Conservation (phyloP, 2,329 filamentous ascomycete species). For the Celoporthe dispersa region DNA sequence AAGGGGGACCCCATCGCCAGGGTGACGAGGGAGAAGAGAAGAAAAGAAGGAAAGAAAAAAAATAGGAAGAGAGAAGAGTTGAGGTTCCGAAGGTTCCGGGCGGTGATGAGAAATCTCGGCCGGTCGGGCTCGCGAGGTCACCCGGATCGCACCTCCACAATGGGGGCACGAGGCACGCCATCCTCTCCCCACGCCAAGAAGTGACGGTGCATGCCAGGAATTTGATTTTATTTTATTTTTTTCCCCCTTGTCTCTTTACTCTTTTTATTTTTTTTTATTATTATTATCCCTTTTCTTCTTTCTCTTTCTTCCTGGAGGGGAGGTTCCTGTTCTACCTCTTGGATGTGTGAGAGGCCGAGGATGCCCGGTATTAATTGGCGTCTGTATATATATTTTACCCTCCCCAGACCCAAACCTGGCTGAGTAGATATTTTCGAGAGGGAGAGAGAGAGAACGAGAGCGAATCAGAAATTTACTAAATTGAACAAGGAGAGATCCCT, state of each 20-base stretch:
- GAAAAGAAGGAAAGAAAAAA: neutral
- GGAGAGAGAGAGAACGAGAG: neutral
- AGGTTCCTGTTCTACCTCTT: neutral
- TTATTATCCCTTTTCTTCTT: neutral
- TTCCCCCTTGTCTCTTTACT: neutral
- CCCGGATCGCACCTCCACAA: neutral
- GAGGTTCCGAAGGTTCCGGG: conserved; percentile 9
- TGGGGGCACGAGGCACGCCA: neutral
- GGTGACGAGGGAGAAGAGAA: neutral
- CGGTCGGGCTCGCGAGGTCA: neutral
- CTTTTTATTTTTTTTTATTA: neutral
- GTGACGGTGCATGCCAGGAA: neutral
- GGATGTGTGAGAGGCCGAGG: neutral
- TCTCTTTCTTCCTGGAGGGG: neutral
- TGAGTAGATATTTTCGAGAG: neutral
- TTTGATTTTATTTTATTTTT: neutral
- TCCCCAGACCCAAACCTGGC: neutral
- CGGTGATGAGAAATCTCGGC: neutral
- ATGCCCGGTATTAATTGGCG: neutral
- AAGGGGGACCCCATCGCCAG: neutral
- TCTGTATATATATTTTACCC: conserved; percentile 5
- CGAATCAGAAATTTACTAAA: neutral
- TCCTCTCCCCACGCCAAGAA: neutral
- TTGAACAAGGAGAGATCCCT: neutral
- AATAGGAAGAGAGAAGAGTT: neutral